Base-by-base conservation (phyloP, 441 rosid genomes). In the Eruca vesicaria region DNA sequence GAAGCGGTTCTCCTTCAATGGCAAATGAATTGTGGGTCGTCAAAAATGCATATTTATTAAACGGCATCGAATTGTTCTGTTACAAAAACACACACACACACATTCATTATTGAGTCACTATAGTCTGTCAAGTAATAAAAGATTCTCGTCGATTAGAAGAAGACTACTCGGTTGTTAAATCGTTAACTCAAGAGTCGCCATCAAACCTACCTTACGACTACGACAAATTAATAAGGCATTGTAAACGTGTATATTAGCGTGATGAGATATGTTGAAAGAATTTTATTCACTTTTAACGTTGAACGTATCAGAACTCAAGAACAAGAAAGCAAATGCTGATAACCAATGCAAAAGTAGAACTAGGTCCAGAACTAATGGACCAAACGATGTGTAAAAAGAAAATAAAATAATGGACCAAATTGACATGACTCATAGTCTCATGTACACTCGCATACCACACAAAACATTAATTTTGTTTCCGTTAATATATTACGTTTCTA, bases 21-120 rank as follows among this genome's bases (percentile, higher is more conserved):
- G 96, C 95, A 78, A 18, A 89, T 0, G 97, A 83, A 68, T 91
- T 93, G 80, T 93, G 96, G 6, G 88, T 93, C 16, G 92, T 86
- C 79, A 93, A 75, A 81, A 85, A 93, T 76, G 98, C 90, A 60
- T 90, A 90, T 62, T 85, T 93, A 74, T 89, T 90, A 77, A 90
- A 88, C 5, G 98, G 91, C 28, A 93, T 79, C 43, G 93, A 89
- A 76, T 93, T 86, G 56, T 90, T 93, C 97, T 90, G 61, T 70
- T 9, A 61, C 48, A 15, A 16, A 31, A 63, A 4, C n/a, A 6
- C 8, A 29, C 36, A 29, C 63, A 59, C 10, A 23, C 11, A 19
- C 15, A 41, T 2, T 9, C 11, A 23, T 33, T 11, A 50, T 18
- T 11, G 28, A 11, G 31, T 63, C 32, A 61, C 60, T 64, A 65